Conservation (phyloP, 768 basidiomycete genomes). For the Suillus paluster region DNA sequence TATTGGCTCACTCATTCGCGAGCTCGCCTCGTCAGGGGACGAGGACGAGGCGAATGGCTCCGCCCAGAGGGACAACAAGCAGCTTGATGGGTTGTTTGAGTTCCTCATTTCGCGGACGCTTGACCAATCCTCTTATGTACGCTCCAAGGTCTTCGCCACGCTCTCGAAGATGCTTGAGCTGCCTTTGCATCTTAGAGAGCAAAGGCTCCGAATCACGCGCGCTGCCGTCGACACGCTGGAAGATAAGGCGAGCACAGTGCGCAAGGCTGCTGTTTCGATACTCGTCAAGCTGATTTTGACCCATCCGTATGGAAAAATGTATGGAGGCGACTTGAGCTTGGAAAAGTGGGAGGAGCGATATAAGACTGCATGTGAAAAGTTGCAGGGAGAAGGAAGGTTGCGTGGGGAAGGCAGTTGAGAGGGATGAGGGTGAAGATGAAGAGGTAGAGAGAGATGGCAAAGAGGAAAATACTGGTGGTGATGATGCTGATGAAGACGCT, state of each 20-base stretch:
- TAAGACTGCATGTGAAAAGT: slow-evolving; percentile 58
- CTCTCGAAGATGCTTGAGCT: slow-evolving; percentile 79
- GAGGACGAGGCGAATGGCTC: slow-evolving; percentile 40
- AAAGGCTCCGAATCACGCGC: slow-evolving; percentile 74
- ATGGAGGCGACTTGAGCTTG: slow-evolving; percentile 80
- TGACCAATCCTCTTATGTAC: slow-evolving; percentile 89
- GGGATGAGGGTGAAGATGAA: slow-evolving; percentile 39
- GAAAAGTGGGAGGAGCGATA: slow-evolving; percentile 79
- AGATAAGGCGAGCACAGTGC: slow-evolving; percentile 89
- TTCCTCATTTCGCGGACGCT: slow-evolving; percentile 86
- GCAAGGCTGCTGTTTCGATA: slow-evolving; percentile 80
- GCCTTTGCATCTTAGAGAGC: slow-evolving; percentile 82
- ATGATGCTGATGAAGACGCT: slow-evolving; percentile 34
- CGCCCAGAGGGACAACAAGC: slow-evolving; percentile 57
- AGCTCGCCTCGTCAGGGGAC: slow-evolving; percentile 65
- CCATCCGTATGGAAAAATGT: slow-evolving; percentile 85
- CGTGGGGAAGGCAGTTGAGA: slow-evolving; percentile 65
- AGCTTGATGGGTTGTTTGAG: slow-evolving; percentile 81
- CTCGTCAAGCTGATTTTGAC: slow-evolving; percentile 78
- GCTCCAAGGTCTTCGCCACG: slow-evolving; percentile 83
- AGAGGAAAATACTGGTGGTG: too few species aligned
- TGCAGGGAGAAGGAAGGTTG: slow-evolving; percentile 72
- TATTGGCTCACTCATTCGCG: slow-evolving; percentile 81
- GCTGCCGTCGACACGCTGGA: slow-evolving; percentile 82
- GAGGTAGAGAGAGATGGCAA: slow-evolving; percentile 40